Percentiles rank a stretch among this genome's conserved stretches.
These are phyloP conservation scores for Corylus avellana DNA, from an alignment of 306 rosid genomes.

Conservation along the genomic window DNA sequence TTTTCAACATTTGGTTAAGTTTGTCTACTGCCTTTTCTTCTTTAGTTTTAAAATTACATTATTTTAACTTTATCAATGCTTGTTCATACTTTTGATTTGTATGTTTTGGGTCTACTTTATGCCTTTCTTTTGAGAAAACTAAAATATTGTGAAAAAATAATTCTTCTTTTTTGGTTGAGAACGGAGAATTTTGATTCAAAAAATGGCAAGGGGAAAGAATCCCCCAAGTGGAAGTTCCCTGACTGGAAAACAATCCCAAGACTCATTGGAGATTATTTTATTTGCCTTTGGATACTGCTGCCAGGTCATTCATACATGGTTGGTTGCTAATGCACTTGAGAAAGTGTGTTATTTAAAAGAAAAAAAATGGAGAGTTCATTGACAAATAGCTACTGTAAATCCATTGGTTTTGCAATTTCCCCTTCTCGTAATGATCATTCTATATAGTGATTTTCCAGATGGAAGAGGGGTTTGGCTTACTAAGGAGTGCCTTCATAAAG, in stretches of 20 bases:
- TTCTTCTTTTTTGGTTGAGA: background rate
- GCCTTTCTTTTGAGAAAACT: background rate
- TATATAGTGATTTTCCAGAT: constrained; percentile 52
- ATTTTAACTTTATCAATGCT: too few species aligned
- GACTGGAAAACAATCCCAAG: constrained; percentile 1
- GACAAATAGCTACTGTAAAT: constrained; percentile 7
- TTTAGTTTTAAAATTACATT: too few species aligned
- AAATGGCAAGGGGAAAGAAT: background rate
- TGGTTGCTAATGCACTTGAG: background rate
- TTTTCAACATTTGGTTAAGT: too few species aligned
- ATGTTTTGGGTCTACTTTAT: background rate
- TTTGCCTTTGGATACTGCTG: constrained; percentile 6
- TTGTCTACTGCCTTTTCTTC: too few species aligned
- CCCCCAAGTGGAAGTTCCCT: background rate
- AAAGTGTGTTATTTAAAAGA: background rate
- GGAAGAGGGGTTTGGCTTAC: constrained; percentile 72
- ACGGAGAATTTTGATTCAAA: background rate
- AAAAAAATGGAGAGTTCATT: constrained; percentile 15
- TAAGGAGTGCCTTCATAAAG: constrained; percentile 54
- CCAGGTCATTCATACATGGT: background rate
- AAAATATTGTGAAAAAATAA: background rate
- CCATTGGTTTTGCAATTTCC: constrained; percentile 17
- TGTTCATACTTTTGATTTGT: too few species aligned
- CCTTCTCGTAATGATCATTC: constrained; percentile 14
- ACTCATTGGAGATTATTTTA: constrained; percentile 8